These are phyloP conservation scores for Calvatia gigantea DNA, from an alignment of 768 basidiomycete genomes.

Conservation along the genomic window DNA sequence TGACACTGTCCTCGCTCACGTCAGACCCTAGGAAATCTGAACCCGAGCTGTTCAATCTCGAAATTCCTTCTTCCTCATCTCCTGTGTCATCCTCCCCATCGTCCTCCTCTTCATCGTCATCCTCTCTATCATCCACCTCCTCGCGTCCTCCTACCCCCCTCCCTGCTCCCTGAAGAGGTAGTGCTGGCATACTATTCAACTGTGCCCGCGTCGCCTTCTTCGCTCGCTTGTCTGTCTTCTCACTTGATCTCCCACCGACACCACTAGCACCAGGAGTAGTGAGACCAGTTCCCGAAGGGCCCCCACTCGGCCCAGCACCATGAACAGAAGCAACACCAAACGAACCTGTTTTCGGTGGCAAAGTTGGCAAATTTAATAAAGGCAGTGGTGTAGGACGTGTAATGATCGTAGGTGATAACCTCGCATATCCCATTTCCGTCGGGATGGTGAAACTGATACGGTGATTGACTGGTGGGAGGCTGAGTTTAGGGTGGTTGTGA, in stretches of 20 bases:
- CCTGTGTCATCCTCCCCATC: slow-evolving; percentile 24
- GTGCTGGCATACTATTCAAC: slow-evolving; percentile 52
- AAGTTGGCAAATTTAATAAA: slow-evolving; percentile 45
- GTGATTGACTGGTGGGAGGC: slow-evolving; percentile 19
- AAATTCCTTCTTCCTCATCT: too few relatives aligned
- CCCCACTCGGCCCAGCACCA: too few relatives aligned
- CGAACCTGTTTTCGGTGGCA: slow-evolving; percentile 24
- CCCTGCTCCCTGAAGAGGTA: slow-evolving; percentile 23
- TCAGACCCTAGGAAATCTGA: neutral
- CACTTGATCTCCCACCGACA: neutral
- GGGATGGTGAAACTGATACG: slow-evolving; percentile 23
- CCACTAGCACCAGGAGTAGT: too few relatives aligned
- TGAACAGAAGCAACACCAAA: slow-evolving; percentile 19
- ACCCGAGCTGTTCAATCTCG: neutral
- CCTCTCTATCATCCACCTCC: slow-evolving; percentile 30
- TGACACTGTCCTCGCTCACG: slow-evolving; percentile 3
- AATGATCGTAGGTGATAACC: slow-evolving; percentile 28
- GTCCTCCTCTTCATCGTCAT: slow-evolving; percentile 33
- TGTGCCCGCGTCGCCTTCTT: slow-evolving; percentile 32
- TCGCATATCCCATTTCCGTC: slow-evolving; percentile 16
- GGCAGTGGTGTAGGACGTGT: slow-evolving; percentile 31
- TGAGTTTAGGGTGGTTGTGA: slow-evolving; percentile 15
- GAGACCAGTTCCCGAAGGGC: too few relatives aligned
- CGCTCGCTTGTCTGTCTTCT: neutral
- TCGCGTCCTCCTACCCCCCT: slow-evolving; percentile 30